Evolutionary conservation across 225 moss, liverwort and hornwort genomes (phyloP), one percentile per base, ranked within the genome.

Genomic region (Marchantia polymorpha): DNA sequence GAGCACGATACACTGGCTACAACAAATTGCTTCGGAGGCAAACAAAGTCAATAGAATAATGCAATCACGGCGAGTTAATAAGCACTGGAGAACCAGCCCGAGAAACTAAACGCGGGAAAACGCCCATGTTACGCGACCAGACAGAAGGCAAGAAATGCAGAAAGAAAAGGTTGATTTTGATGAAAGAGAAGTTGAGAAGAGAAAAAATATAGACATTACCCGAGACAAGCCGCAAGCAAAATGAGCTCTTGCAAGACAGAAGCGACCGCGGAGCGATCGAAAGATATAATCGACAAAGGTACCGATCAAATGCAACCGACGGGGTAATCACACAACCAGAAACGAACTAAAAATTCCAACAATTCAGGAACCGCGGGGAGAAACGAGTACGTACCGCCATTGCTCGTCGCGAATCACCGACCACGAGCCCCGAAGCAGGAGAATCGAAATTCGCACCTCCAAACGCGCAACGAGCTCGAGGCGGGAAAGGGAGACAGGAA

Each of bases 381-480:
- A 31, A 0, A 9, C 19, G 19, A n/a, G 20, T 1, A n/a, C 75
- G 30, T 75, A 75, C 75, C 29, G 75, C 75, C 75, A 75, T 75
- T 7, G 58, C 59, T 59, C 19, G 39, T 39, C 20, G 46, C 75
- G 58, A 27, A 12, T 27, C 30, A 17, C 19, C 20, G 15, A 16
- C 39, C 39, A 2, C 75, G 59, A 39, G 39, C 39, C 39, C 39
- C 39, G 39, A 39, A 39, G 39, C 75, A 30, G 54, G 15, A 54
- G 54, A 54, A n/a, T 73, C 15, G 27, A 55, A 73, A 27, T 50
- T 25, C 15, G 59, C 27, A 20, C 25, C 30, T 56, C 20, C 75
- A 7, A 15, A 20, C 17, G 19, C 16, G 31, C 10, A 19, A 75
- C 58, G 58, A 59, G 20, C 7, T 19, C 19, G 30, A 39, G 19